Evolutionary conservation across 208 protist species (phyloP), one percentile per base, ranked within the genome.

Genomic region (Trichomonas tenax): DNA sequence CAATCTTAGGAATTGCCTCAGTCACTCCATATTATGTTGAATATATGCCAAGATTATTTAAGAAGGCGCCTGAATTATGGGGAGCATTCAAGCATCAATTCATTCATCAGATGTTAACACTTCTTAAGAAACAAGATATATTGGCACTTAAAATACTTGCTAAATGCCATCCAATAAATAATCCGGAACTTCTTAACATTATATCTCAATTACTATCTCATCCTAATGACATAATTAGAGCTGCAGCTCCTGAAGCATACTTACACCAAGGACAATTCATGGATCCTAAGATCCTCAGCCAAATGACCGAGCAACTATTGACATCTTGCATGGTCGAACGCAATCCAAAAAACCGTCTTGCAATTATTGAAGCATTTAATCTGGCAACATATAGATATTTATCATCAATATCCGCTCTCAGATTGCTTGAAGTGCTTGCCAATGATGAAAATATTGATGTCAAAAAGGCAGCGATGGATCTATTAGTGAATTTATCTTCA

Each of bases 391-490:
- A 8, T 0, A 48, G 26, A 38, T 51, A 44, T 41, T 41, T 93
- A 26, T 58, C 86, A 9, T 93, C 86, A 38, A 34, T 14, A 38
- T 34, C 86, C 6, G 40, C 44, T 26, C 38, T 93, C 6, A 48
- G 15, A 26, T 93, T 4, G 11, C 36, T 93, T 31, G 86, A 93
- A 51, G 14, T 44, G 10, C 15, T 93, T 38, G 86, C 44, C 0
- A 93, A 93, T 93, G 86, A 93, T 93, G 86, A 93, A 93, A 48
- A 44, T 26, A 48, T 41, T 51, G 26, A 48, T n/a, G 86, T 93
- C 4, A 23, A 44, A 51, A 93, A 38, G 38, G n/a, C 17, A 21
- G 86, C 44, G 38, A 38, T 93, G 17, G 46, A 34, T 38, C 31
- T 93, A 38, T 38, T 93, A 34, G 86, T 34, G 15, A 93, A 51